These are phyloP conservation scores for Bryoerythrophyllum caledonicum DNA, from an alignment of 225 moss, liverwort and hornwort genomes.

Conservation along the genomic window DNA sequence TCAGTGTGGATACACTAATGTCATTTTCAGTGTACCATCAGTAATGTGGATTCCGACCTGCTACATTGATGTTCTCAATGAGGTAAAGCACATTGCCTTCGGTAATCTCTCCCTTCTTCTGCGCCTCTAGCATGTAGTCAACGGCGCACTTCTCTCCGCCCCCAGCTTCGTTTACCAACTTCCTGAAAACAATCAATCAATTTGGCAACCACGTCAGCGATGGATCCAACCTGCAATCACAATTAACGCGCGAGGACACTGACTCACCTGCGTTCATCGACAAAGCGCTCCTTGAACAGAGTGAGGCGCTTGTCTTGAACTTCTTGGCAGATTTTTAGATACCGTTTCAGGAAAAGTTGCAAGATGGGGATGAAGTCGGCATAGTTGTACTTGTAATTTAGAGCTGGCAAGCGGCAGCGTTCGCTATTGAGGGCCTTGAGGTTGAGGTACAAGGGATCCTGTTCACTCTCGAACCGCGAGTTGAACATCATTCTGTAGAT, in stretches of 20 bases:
- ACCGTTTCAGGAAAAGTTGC: slow-evolving; percentile 40
- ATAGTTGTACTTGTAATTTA: slow-evolving; percentile 45
- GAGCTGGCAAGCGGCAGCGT: slow-evolving; percentile 47
- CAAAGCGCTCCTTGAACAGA: slow-evolving; percentile 53
- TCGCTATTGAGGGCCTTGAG: slow-evolving; percentile 45
- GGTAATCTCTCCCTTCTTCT: slow-evolving; percentile 59
- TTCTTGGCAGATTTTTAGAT: slow-evolving; percentile 38
- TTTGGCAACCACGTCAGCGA: not conserved
- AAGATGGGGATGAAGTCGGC: slow-evolving; percentile 50
- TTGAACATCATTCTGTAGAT: slow-evolving; percentile 56
- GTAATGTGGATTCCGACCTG: slow-evolving; percentile 38
- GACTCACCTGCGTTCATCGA: slow-evolving; percentile 53
- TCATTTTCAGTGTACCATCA: too few relatives aligned
- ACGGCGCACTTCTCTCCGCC: slow-evolving; percentile 39
- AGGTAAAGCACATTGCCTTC: slow-evolving; percentile 66
- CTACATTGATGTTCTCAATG: slow-evolving; percentile 67
- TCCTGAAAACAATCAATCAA: slow-evolving; percentile 22
- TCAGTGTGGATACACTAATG: too few relatives aligned
- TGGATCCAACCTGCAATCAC: not conserved
- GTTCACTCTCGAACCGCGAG: slow-evolving; percentile 38
- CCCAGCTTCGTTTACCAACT: slow-evolving; percentile 23
- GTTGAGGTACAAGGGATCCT: slow-evolving; percentile 44
- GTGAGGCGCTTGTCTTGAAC: slow-evolving; percentile 47
- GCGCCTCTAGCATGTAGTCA: slow-evolving; percentile 57
- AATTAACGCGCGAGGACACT: not conserved